Conservation (phyloP, 2,329 filamentous ascomycete genomes). For the Epichloe coenophiala region DNA sequence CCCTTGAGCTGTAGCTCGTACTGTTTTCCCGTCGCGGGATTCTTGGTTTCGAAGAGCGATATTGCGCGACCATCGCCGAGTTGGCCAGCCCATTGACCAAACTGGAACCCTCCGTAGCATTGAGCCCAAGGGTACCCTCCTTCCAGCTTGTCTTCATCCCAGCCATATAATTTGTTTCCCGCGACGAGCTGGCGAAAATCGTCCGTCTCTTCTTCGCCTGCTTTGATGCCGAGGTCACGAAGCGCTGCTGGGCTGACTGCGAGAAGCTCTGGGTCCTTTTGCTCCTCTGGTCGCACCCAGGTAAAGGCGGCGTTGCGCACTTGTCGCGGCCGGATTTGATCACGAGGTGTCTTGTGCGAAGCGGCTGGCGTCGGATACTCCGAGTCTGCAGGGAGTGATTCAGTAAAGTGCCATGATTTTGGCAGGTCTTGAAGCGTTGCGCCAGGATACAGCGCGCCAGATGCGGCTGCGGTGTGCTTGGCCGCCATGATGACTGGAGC, state of each 20-base stretch:
- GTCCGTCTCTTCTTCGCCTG: slow-evolving; percentile 53
- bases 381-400: slow-evolving; percentile 61
- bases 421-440: slow-evolving; percentile 40
- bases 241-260: slow-evolving; percentile 69
- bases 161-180: slow-evolving; percentile 72
- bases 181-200: slow-evolving; percentile 68
- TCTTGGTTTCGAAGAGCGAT: slow-evolving; percentile 80
- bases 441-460: neutral
- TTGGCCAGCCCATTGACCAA: slow-evolving; percentile 88
- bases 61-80: slow-evolving; percentile 91
- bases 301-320: slow-evolving; percentile 81
- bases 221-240: slow-evolving; percentile 62
- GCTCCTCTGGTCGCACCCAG: slow-evolving; percentile 70
- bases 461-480: slow-evolving; percentile 17
- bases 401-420: slow-evolving; percentile 52
- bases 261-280: slow-evolving; percentile 63
- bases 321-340: slow-evolving; percentile 63
- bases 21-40: slow-evolving; percentile 52
- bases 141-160: slow-evolving; percentile 49
- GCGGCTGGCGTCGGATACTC: slow-evolving; percentile 65
- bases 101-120: slow-evolving; percentile 78
- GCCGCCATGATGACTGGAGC: slow-evolving; percentile 19
- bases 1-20: slow-evolving; percentile 95
- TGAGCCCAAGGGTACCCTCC: slow-evolving; percentile 95
- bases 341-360: slow-evolving; percentile 70